Conservation (phyloP, 148 eudicot species). For the Vaccinium myrtillus region DNA sequence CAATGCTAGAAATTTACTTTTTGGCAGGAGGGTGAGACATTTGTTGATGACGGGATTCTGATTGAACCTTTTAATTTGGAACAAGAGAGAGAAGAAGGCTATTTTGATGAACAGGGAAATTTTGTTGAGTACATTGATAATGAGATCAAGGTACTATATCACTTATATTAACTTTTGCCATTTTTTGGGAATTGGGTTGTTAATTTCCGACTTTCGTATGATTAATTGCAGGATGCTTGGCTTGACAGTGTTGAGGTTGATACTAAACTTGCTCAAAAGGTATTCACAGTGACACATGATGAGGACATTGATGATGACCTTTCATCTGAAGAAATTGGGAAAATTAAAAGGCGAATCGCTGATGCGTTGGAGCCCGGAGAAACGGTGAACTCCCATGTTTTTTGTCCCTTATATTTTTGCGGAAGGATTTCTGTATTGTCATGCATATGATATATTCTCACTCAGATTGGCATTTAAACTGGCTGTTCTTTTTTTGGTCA, state of each 20-base stretch:
- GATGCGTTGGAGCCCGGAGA: slow-evolving; percentile 87
- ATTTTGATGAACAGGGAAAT: slow-evolving; percentile 86
- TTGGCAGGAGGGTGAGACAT: slow-evolving; percentile 62
- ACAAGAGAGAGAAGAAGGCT: slow-evolving; percentile 91
- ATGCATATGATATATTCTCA: not conserved
- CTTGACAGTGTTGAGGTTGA: slow-evolving; percentile 78
- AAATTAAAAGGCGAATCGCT: slow-evolving; percentile 87
- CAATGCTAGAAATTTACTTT: slow-evolving; percentile 21
- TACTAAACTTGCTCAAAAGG: slow-evolving; percentile 50
- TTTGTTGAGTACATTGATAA: slow-evolving; percentile 73
- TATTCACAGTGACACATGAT: slow-evolving; percentile 23
- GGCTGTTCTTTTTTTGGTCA: not conserved
- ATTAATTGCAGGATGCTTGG: slow-evolving; percentile 86
- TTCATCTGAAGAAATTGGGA: slow-evolving; percentile 62
- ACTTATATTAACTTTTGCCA: not conserved
- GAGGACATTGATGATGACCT: slow-evolving; percentile 55
- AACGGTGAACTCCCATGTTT: slow-evolving; percentile 45
- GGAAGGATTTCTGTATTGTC: not conserved
- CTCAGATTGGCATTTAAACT: not conserved
- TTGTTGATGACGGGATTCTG: slow-evolving; percentile 65
- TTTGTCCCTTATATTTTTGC: not conserved
- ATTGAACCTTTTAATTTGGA: slow-evolving; percentile 88
- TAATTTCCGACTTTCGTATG: not conserved
- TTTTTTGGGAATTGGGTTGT: not conserved
- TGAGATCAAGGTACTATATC: slow-evolving; percentile 67